Percentiles rank a stretch among this genome's conserved stretches.
phyloP scores from a whole-genome alignment of 1,284 basidiomycete species.

The Cryptococcus deneoformans region DNA sequence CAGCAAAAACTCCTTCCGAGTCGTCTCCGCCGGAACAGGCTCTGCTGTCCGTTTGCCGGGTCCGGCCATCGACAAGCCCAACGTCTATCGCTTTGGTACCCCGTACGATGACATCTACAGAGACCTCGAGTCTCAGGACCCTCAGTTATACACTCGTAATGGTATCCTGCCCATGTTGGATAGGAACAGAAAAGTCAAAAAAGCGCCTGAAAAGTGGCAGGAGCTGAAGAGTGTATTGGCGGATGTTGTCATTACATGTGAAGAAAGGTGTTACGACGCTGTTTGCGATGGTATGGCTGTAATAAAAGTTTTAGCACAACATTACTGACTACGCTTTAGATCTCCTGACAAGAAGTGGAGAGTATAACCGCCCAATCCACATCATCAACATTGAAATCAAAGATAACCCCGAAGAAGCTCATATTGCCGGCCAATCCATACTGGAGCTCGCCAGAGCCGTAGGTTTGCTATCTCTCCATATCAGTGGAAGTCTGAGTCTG shows the following conservation, averaged over 20 bases:
- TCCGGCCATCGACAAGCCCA: slow-evolving; percentile 94
- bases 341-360: slow-evolving; percentile 80
- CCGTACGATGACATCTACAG: slow-evolving; percentile 96
- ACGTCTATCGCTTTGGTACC: slow-evolving; percentile 97
- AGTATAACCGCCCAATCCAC: slow-evolving; percentile 91
- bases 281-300: slow-evolving; percentile 81
- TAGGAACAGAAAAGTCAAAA: slow-evolving; percentile 87
- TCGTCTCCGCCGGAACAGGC: slow-evolving; percentile 93
- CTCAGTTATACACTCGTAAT: slow-evolving; percentile 88
- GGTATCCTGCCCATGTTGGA: slow-evolving; percentile 98
- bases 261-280: slow-evolving; percentile 97
- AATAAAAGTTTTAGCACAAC: too few relatives aligned
- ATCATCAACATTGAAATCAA: slow-evolving; percentile 98
- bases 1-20: slow-evolving; percentile 78
- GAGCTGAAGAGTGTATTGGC: slow-evolving; percentile 73
- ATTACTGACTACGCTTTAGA: slow-evolving; percentile 57
- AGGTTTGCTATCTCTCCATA: slow-evolving; percentile 42
- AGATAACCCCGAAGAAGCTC: slow-evolving; percentile 98
- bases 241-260: slow-evolving; percentile 98
- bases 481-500: not conserved
- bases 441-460: slow-evolving; percentile 89
- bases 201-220: slow-evolving; percentile 96
- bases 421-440: slow-evolving; percentile 92
- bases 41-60: slow-evolving; percentile 96
- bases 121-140: slow-evolving; percentile 84